phyloP scores from a whole-genome alignment of 1,139 yeast species.

The Taiozyma sp. region DNA sequence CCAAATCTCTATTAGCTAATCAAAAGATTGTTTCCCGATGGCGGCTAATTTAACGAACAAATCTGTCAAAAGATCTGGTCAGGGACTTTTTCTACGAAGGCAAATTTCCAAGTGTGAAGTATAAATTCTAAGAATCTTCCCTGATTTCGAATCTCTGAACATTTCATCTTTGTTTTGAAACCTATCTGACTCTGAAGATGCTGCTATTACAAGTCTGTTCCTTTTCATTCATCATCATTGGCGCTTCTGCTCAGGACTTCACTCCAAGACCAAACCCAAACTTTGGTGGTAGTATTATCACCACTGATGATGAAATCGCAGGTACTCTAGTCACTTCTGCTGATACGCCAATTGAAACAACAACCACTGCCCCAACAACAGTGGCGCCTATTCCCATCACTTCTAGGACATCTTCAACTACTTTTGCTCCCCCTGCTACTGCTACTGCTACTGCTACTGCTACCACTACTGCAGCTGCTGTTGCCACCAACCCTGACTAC shows the following conservation, averaged over 20 bases:
- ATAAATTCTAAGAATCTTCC: neutral
- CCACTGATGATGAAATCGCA: conserved; percentile 11
- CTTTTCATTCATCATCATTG: neutral
- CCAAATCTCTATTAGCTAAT: neutral
- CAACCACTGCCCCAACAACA: neutral
- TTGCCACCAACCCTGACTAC: neutral
- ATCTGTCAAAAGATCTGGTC: neutral
- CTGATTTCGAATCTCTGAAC: neutral
- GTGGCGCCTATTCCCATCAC: neutral
- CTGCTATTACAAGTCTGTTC: neutral
- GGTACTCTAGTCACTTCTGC: conserved; percentile 16
- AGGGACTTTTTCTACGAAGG: neutral
- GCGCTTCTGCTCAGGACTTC: conserved; percentile 1
- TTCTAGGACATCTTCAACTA: neutral
- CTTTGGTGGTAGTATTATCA: conserved; percentile 14
- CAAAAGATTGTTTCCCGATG: neutral
- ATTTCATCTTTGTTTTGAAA: neutral
- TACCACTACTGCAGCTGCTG: neutral
- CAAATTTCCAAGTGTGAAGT: neutral
- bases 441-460: too few relatives aligned
- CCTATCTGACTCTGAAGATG: neutral
- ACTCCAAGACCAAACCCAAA: conserved; percentile 13
- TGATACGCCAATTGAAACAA: neutral
- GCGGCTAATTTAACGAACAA: neutral
- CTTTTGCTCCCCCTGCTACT: neutral